A percentile compares a stretch with the other conserved stretches of the same genome.
Evolutionary conservation across 345 rosid species (phyloP).

Genomic region (Theobroma cacao): DNA sequence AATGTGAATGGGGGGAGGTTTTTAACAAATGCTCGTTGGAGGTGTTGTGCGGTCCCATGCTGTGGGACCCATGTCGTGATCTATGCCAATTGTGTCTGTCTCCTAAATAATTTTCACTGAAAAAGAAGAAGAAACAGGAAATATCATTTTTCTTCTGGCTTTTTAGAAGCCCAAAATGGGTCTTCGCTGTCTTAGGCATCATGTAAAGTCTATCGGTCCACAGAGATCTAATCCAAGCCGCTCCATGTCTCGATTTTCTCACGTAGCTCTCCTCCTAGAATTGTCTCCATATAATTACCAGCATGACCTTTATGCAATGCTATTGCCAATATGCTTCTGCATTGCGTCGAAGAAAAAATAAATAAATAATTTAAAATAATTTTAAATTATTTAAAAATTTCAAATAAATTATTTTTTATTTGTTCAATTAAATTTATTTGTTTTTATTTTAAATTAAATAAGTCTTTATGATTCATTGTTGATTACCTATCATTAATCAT

Average conservation of each 20-base stretch:
- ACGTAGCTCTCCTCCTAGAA: background rate
- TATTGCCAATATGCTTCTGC: too few species aligned
- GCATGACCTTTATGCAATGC: background rate
- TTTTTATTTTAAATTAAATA: too few species aligned
- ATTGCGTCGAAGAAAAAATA: too few species aligned
- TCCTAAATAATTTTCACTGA: background rate
- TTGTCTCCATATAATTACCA: background rate
- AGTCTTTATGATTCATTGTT: too few species aligned
- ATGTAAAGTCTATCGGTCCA: background rate
- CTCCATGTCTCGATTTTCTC: constrained; percentile 13
- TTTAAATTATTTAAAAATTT: too few species aligned
- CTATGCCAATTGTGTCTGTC: background rate
- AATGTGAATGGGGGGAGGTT: background rate
- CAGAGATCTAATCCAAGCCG: constrained; percentile 3
- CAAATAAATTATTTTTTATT: too few species aligned
- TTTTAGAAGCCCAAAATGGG: background rate
- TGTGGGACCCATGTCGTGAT: constrained; percentile 1
- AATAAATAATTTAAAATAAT: too few species aligned
- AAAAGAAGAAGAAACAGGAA: background rate
- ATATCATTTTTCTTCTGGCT: background rate
- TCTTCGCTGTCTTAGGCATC: background rate
- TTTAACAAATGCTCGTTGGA: background rate
- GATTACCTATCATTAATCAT: too few species aligned
- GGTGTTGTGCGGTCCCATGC: background rate
- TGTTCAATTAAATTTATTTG: too few species aligned